Evolutionary conservation across 2,329 filamentous ascomycete genomes (phyloP).

Genomic region (Kalmusia sp.): DNA sequence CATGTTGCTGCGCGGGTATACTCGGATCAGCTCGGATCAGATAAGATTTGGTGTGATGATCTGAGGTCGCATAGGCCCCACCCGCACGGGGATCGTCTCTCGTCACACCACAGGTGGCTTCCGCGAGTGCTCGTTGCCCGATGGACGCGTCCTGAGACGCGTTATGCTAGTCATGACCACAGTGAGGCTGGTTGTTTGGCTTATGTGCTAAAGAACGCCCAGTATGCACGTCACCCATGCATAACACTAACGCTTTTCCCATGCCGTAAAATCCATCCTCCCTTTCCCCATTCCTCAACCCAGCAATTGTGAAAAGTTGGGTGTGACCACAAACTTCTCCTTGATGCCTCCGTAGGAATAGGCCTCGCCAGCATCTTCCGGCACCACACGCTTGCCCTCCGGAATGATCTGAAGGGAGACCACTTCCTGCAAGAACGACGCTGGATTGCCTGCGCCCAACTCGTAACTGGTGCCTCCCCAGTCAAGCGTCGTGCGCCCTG

Average conservation of each 20-base stretch:
- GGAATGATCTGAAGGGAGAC: conserved; percentile 46
- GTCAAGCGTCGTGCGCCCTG: conserved; percentile 66
- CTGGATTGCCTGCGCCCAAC: conserved; percentile 62
- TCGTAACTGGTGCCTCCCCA: conserved; percentile 69
- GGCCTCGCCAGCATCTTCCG: conserved; percentile 51
- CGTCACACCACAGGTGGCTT: conserved; percentile 1
- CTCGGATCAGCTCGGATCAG: conserved; percentile 8
- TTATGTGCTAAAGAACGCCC: conserved; percentile 1
- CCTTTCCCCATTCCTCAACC: conserved; percentile 24
- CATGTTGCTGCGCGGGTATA: not conserved
- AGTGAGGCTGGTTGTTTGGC: not conserved
- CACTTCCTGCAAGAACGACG: conserved; percentile 67
- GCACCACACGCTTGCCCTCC: conserved; percentile 43
- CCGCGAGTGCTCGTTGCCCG: not conserved
- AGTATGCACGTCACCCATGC: not conserved
- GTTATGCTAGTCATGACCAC: not conserved
- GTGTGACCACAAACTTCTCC: conserved; percentile 69
- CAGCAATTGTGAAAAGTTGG: conserved; percentile 65
- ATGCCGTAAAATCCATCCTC: not conserved
- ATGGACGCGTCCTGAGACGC: conserved; percentile 1
- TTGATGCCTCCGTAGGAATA: conserved; percentile 68
- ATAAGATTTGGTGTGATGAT: conserved; percentile 8
- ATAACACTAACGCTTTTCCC: not conserved
- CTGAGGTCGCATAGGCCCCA: not conserved
- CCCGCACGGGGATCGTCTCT: not conserved